Evolutionary conservation across 192 early-diverging fungal genomes (phyloP).

Genomic region (Backusella liffmaniae): DNA sequence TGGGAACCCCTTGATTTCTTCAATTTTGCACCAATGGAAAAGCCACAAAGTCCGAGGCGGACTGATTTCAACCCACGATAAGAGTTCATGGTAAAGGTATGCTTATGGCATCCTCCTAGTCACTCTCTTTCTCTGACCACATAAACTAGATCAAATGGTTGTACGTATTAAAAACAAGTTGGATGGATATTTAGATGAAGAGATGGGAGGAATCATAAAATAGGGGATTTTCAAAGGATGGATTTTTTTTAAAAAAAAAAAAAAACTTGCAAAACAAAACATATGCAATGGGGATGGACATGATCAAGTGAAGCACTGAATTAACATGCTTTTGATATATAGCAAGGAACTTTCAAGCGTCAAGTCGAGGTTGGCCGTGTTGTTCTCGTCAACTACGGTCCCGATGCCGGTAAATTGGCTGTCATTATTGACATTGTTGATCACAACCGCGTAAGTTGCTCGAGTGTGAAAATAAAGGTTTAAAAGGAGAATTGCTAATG

Average conservation of each 20-base stretch:
- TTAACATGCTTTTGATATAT: background rate
- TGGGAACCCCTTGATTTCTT: background rate
- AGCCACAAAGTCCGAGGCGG: slow-evolving; percentile 5
- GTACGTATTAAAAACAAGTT: background rate
- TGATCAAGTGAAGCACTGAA: background rate
- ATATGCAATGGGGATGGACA: background rate
- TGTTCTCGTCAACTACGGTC: slow-evolving; percentile 92
- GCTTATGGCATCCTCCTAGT: background rate
- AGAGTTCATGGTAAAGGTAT: background rate
- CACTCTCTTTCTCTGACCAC: slow-evolving; percentile 18
- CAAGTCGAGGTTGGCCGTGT: slow-evolving; percentile 99
- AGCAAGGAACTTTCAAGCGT: slow-evolving; percentile 74
- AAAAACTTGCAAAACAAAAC: background rate
- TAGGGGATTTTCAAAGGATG: slow-evolving; percentile 11
- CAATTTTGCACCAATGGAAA: background rate
- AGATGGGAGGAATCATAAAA: background rate
- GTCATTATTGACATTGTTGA: slow-evolving; percentile 99
- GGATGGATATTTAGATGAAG: slow-evolving; percentile 13
- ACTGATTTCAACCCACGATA: background rate
- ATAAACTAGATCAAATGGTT: slow-evolving; percentile 21
- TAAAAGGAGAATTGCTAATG: background rate
- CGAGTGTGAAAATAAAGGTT: background rate
- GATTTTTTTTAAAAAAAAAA: background rate
- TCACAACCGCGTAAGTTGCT: slow-evolving; percentile 73
- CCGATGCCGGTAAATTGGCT: slow-evolving; percentile 95